Conservation (phyloP, 768 basidiomycete species). For the Mycena rebaudengoi region DNA sequence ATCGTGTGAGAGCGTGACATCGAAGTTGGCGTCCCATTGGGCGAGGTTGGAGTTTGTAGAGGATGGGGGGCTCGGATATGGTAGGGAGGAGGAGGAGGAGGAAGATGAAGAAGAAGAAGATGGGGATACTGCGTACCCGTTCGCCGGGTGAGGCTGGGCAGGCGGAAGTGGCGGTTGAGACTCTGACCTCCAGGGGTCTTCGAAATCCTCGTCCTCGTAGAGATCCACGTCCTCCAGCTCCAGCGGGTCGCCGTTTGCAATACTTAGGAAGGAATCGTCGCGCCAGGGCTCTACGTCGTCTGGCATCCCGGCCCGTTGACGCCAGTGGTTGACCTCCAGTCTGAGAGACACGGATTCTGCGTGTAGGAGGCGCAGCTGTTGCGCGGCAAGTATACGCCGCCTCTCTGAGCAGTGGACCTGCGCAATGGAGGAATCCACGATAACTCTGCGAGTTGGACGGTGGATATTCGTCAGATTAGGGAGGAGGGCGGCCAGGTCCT, state of each 20-base stretch:
- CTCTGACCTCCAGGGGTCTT: too few relatives aligned
- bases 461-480: conserved; percentile 74
- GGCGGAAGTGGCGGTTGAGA: too few relatives aligned
- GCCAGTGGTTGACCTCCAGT: conserved; percentile 24
- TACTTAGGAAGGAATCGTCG: conserved; percentile 17
- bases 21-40: too few relatives aligned
- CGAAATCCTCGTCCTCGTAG: conserved; percentile 22
- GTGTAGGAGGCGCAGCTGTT: conserved; percentile 17
- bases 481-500: conserved; percentile 71
- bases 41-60: too few relatives aligned
- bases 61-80: too few relatives aligned
- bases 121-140: too few relatives aligned
- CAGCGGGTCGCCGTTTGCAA: conserved; percentile 18
- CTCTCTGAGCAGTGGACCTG: conserved; percentile 67
- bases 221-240: conserved; percentile 23
- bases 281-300: conserved; percentile 16
- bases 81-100: too few relatives aligned
- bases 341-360: conserved; percentile 20
- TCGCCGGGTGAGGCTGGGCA: too few relatives aligned
- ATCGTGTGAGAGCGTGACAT: too few relatives aligned
- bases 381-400: conserved; percentile 67
- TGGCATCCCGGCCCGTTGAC: conserved; percentile 14
- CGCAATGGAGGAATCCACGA: conserved; percentile 80
- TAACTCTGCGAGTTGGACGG: conserved; percentile 79
- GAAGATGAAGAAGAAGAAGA: too few relatives aligned